phyloP scores from a whole-genome alignment of 208 protist species.

The Wallacemonas sp. region DNA sequence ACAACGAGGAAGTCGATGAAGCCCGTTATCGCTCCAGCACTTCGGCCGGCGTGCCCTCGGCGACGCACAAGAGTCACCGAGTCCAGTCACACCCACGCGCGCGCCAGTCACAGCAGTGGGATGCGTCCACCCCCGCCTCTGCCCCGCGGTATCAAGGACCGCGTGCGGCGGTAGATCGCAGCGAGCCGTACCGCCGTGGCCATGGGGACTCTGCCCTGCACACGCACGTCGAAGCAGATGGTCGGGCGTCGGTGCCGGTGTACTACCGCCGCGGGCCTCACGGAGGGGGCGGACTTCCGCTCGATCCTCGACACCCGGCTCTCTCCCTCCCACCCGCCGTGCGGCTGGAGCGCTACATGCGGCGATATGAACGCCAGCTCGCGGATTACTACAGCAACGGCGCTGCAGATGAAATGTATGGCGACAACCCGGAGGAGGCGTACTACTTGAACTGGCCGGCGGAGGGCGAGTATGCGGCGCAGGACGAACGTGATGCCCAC shows the following conservation, averaged over 20 bases:
- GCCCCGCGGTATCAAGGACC: conserved; percentile 14
- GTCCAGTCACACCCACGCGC: conserved; percentile 18
- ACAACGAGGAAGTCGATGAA: neutral
- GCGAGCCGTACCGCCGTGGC: conserved; percentile 16
- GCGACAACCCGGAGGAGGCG: neutral
- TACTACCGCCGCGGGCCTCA: conserved; percentile 3
- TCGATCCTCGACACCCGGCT: conserved; percentile 12
- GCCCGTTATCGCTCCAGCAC: neutral
- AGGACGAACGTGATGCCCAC: neutral
- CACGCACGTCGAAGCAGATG: neutral
- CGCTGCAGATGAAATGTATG: neutral
- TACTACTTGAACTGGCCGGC: neutral
- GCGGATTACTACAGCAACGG: conserved; percentile 19
- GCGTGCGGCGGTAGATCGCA: conserved; percentile 5
- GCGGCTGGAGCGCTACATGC: conserved; percentile 63
- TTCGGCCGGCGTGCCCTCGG: conserved; percentile 12
- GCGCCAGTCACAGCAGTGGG: conserved; percentile 19
- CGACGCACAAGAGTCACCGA: too few relatives aligned
- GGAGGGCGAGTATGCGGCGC: neutral
- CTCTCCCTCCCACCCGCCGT: conserved; percentile 42
- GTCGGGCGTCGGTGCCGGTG: neutral
- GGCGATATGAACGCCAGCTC: conserved; percentile 51
- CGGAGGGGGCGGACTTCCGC: neutral
- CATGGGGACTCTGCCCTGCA: neutral
- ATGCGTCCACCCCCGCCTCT: conserved; percentile 21